Base-by-base conservation (phyloP, 1,139 yeast species). In the Starmera stellimalicola region DNA sequence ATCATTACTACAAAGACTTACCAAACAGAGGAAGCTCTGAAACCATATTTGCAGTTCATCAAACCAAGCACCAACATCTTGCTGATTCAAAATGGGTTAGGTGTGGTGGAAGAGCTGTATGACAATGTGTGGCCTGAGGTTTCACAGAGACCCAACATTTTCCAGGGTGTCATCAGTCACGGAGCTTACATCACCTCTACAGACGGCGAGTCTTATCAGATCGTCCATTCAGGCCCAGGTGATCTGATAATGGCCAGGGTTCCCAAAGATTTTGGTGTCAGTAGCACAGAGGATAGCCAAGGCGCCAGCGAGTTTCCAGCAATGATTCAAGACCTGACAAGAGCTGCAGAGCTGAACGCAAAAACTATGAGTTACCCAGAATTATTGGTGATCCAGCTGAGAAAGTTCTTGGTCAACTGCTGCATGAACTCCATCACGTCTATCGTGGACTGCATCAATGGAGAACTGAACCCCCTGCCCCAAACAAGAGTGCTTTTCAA, bases 351-450 rank as follows among this genome's bases (percentile, higher is more conserved):
- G 12, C 35, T 40, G 2, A 45, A 52, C 14, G 49, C 52, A 2
- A 34, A 47, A 22, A 50, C 42, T 7, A 57, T 80, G 26, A 64
- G 65, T 33, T 73, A 74, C 47, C 55, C 67, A n/a, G 73, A 73
- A 23, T 65, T 88, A 38, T 44, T 74, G 20, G 55, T 77, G 23
- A 66, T 69, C 3, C 96, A 87, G 55, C 62, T 78, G 46, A 81
- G 77, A 45, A 91, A 91, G 51, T 67, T 88, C 37, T 65, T 81
- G 31, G 77, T 80, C 17, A 91, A 91, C 51, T 70, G 83, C 7
- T 82, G 93, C 46, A 77, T 88, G 41, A 88, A 91, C 51, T 83
- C 96, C 0, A 59, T 81, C 24, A 79, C 95, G 0, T 82, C 95
- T 0, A 57, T 85, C 17, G 59, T 81, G 26, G 81, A 82, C 53